Percentiles rank a stretch among this genome's conserved stretches.
phyloP scores from a whole-genome alignment of 371 early-diverging fungal species.

The Rhizomucor pusillus region DNA sequence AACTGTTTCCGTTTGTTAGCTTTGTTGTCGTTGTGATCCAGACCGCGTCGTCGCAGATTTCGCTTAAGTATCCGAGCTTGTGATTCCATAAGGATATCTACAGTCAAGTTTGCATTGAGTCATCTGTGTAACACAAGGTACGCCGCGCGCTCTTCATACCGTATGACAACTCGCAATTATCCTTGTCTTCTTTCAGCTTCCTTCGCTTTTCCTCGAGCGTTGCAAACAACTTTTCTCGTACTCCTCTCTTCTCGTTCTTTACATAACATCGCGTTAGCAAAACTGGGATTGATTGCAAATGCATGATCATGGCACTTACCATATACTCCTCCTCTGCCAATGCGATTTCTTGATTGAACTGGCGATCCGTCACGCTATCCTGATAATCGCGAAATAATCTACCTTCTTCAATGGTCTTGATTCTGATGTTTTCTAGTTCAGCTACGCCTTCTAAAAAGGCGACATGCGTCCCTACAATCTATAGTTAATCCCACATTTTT shows the following conservation, averaged over 20 bases:
- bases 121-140: conserved; percentile 46
- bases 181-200: conserved; percentile 81
- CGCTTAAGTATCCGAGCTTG: conserved; percentile 37
- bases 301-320: conserved; percentile 27
- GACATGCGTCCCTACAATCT: conserved; percentile 61
- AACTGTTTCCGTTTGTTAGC: conserved; percentile 38
- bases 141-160: conserved; percentile 35
- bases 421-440: conserved; percentile 56
- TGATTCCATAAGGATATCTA: conserved; percentile 38
- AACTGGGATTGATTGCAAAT: no score
- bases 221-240: conserved; percentile 71
- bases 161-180: conserved; percentile 70
- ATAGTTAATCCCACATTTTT: neutral
- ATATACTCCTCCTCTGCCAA: conserved; percentile 59
- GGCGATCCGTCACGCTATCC: conserved; percentile 64
- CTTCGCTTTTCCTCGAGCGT: conserved; percentile 74
- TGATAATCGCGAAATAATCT: conserved; percentile 68
- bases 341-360: conserved; percentile 54
- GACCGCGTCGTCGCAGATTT: conserved; percentile 38
- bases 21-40: conserved; percentile 36
- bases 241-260: conserved; percentile 63
- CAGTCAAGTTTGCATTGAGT: conserved; percentile 16
- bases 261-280: no score
- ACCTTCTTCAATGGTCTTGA: conserved; percentile 51
- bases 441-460: conserved; percentile 62